phyloP scores from a whole-genome alignment of 2,329 filamentous ascomycete genomes.

The Cryphonectria naterciae region DNA sequence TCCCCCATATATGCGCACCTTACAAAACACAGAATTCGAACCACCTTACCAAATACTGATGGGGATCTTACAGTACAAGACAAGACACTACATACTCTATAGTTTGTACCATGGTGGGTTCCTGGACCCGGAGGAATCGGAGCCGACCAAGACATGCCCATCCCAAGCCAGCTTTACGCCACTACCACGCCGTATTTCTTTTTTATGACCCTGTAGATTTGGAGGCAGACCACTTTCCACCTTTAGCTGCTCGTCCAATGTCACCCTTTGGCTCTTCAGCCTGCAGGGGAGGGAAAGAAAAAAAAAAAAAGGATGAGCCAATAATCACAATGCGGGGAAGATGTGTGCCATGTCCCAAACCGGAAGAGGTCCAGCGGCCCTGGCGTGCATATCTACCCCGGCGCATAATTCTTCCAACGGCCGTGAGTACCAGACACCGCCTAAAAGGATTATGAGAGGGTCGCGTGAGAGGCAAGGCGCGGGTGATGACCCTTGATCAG shows the following conservation, averaged over 20 bases:
- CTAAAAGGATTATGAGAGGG: not conserved
- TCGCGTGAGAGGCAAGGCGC: conserved; percentile 12
- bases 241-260: not conserved
- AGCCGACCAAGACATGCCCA: not conserved
- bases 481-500: conserved; percentile 17
- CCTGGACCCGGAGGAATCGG: not conserved
- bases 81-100: not conserved
- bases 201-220: not conserved
- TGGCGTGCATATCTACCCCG: conserved; percentile 1
- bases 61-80: not conserved
- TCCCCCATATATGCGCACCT: conserved; percentile 9
- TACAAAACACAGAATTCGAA: not conserved
- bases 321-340: conserved; percentile 10
- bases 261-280: not conserved
- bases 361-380: conserved; percentile 8
- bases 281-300: too few relatives aligned
- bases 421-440: not conserved
- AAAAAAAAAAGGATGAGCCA: not conserved
- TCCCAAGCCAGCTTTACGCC: not conserved
- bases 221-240: not conserved
- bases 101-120: not conserved
- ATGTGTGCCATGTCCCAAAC: not conserved
- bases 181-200: not conserved
- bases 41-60: too few relatives aligned
- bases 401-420: conserved; percentile 10